These are phyloP conservation scores for Esteya vermicola DNA, from an alignment of 2,329 filamentous ascomycete genomes.

Conservation along the genomic window DNA sequence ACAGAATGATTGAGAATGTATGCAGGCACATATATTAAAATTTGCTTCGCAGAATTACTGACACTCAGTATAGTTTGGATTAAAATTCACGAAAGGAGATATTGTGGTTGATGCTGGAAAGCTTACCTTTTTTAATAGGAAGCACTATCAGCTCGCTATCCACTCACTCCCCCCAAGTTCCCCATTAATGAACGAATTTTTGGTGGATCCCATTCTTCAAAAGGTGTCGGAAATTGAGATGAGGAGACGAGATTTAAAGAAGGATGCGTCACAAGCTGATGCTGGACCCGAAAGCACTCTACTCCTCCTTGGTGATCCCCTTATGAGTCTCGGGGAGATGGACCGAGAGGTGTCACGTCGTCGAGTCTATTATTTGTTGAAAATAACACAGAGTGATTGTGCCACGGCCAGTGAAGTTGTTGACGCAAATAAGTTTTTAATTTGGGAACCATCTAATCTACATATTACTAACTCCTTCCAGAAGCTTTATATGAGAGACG, in stretches of 20 bases:
- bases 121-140: conserved; percentile 59
- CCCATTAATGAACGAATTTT: conserved; percentile 6
- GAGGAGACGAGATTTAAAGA: background rate
- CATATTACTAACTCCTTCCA: conserved; percentile 4
- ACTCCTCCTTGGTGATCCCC: conserved; percentile 1
- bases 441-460: conserved; percentile 13
- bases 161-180: conserved; percentile 4
- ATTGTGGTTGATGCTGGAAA: conserved; percentile 72
- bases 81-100: conserved; percentile 86
- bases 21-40: background rate
- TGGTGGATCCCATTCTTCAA: conserved; percentile 12
- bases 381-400: conserved; percentile 8
- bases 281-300: background rate
- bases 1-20: conserved; percentile 57
- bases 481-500: background rate
- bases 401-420: conserved; percentile 6
- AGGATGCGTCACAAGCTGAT: background rate
- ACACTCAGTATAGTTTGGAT: conserved; percentile 10
- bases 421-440: conserved; percentile 12
- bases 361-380: conserved; percentile 7
- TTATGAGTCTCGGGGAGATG: background rate
- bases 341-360: background rate
- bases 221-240: conserved; percentile 8
- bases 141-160: conserved; percentile 13
- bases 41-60: background rate